These are phyloP conservation scores for Coemansia sp. DNA, from an alignment of 192 early-diverging fungal genomes.

Conservation along the genomic window DNA sequence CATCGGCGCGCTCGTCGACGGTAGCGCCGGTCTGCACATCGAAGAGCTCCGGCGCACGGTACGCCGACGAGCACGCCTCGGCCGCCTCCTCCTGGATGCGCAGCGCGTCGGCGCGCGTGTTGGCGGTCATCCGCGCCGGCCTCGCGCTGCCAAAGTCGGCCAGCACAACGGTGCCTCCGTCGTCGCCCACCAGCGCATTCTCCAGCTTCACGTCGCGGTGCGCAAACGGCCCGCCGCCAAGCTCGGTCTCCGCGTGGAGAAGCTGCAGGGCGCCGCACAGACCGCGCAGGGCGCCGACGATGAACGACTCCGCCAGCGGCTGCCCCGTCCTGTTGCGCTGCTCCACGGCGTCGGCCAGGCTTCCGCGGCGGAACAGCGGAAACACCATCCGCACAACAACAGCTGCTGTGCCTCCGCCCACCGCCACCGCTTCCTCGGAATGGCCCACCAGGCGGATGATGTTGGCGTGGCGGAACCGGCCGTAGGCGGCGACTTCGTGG, in stretches of 20 bases:
- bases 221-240: conserved; percentile 52
- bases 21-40: conserved; percentile 66
- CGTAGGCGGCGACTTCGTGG: conserved; percentile 70
- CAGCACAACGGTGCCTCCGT: conserved; percentile 65
- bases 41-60: conserved; percentile 78
- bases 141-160: conserved; percentile 78
- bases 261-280: conserved; percentile 61
- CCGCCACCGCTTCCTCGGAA: neutral
- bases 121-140: conserved; percentile 58
- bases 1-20: conserved; percentile 71
- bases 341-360: conserved; percentile 59
- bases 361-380: conserved; percentile 64
- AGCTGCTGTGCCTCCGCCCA: conserved; percentile 16
- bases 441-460: conserved; percentile 59
- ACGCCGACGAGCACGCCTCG: conserved; percentile 71
- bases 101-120: conserved; percentile 62
- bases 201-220: conserved; percentile 80
- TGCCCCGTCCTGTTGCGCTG: conserved; percentile 54
- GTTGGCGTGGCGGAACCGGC: conserved; percentile 63
- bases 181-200: conserved; percentile 70
- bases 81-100: conserved; percentile 73
- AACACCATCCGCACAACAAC: conserved; percentile 69
- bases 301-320: conserved; percentile 58
- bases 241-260: conserved; percentile 39
- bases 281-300: conserved; percentile 60